phyloP scores from a whole-genome alignment of 2,329 filamentous ascomycete genomes.

The Chalaropsis thielavioides region DNA sequence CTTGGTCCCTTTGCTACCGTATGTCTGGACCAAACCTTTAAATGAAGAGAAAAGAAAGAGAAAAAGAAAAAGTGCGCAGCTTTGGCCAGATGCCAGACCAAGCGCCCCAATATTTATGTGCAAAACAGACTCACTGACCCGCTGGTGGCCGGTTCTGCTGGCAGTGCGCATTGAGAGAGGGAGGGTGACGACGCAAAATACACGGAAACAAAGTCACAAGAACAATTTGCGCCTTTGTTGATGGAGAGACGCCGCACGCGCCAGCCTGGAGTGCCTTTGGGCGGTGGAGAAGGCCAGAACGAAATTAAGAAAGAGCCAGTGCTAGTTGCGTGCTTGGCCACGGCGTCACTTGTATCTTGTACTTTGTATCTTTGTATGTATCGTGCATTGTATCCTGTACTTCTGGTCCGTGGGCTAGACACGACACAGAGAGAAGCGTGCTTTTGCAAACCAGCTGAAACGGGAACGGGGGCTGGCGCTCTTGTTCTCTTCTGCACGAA shows the following conservation, averaged over 20 bases:
- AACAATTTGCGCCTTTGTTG: background rate
- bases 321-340: background rate
- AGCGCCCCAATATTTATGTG: background rate
- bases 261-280: background rate
- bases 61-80: slow-evolving; percentile 3
- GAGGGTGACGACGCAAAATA: background rate
- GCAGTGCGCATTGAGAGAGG: background rate
- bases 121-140: background rate
- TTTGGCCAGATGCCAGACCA: background rate
- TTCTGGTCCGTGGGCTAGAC: background rate
- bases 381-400: background rate
- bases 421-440: background rate
- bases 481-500: no score
- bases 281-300: background rate
- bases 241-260: background rate
- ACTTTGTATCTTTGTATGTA: background rate
- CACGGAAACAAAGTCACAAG: background rate
- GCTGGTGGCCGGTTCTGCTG: background rate
- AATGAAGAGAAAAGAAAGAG: slow-evolving; percentile 5
- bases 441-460: background rate
- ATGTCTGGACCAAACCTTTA: slow-evolving; percentile 2
- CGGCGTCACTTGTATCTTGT: background rate
- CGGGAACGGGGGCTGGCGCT: background rate
- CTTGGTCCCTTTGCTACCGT: background rate
- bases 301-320: slow-evolving; percentile 4